Evolutionary conservation across 352 stramenopile genomes (phyloP), one percentile per base, ranked within the genome.

Genomic region (Globisporangium nodosum): DNA sequence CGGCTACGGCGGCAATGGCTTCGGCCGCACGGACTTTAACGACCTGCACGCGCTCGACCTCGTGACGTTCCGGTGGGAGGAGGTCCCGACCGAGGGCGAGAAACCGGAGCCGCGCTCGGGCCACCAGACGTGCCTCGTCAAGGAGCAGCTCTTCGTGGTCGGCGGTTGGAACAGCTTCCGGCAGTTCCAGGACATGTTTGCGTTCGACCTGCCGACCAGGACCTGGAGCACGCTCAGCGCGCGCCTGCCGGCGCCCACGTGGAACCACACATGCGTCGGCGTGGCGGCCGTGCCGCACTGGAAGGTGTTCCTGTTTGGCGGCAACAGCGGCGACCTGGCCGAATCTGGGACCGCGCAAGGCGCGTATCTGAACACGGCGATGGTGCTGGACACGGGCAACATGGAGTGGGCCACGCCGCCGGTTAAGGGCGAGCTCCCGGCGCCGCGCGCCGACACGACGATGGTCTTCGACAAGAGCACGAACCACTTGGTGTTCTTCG

Each of bases 241-340:
- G 42, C 68, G 70, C 20, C 55, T 92, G 24, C 72, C 69, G 18
- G 72, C 78, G 13, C 87, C 88, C 5, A 95, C 85, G 33, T 99
- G 96, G 96, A 98, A 98, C 65, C 96, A 98, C 73, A 87, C 93
- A 18, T 96, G 94, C 40, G 84, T 98, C 12, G 91, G 85, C 43
- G 93, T 98, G 9, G 81, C 83, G 20, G 95, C 96, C 33, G 96
- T 99, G n/a, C 96, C 96, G 3, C 71, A 98, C 70, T 98, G 94
- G 94, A 98, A 99, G 66, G 78, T 99, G 3, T 99, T 99, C 62
- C 81, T 98, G 55, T 99, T 98, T 72, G 96, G 96, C 52, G 96
- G 96, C 39, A 98, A 98, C 69, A 97, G 88, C 47, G 95, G 96
- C 12, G 91, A 98, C 65, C 67, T 98, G 3, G 76, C 83, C 7